Percentiles rank a stretch among this genome's conserved stretches.
Evolutionary conservation across 106 monocot species (phyloP).

Genomic region (Iris macrosiphon): DNA sequence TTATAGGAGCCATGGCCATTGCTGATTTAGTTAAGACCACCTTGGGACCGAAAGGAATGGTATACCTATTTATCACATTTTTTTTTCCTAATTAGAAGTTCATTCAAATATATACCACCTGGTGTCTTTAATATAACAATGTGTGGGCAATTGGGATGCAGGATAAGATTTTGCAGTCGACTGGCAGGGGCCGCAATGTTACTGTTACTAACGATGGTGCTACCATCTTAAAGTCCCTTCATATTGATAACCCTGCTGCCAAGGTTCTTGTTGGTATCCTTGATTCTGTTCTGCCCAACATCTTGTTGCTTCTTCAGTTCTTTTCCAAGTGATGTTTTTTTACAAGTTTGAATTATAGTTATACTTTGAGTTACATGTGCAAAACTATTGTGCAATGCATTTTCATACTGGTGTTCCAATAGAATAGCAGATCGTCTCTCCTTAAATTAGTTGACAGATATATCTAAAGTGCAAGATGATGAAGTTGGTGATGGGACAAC

Average conservation of each 20-base stretch:
- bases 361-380: too few relatives aligned
- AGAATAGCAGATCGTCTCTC: too few relatives aligned
- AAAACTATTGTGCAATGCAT: too few relatives aligned
- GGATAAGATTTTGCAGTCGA: constrained; percentile 98
- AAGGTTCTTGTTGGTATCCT: constrained; percentile 74
- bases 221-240: constrained; percentile 95
- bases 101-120: too few relatives aligned
- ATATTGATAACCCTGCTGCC: constrained; percentile 96
- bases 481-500: constrained; percentile 87
- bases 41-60: constrained; percentile 98
- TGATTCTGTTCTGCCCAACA: neutral
- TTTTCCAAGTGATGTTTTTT: neutral
- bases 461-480: constrained; percentile 87
- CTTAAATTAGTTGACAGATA: constrained; percentile 48
- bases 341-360: too few relatives aligned
- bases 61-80: constrained; percentile 12
- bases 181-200: constrained; percentile 80
- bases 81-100: too few relatives aligned
- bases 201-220: constrained; percentile 99
- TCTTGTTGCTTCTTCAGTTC: neutral
- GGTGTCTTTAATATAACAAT: too few relatives aligned
- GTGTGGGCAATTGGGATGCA: constrained; percentile 15
- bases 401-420: too few relatives aligned
- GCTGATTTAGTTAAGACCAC: constrained; percentile 97
- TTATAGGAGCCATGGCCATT: constrained; percentile 95